phyloP scores from a whole-genome alignment of 768 basidiomycete species.

The Tylopilus felleus region DNA sequence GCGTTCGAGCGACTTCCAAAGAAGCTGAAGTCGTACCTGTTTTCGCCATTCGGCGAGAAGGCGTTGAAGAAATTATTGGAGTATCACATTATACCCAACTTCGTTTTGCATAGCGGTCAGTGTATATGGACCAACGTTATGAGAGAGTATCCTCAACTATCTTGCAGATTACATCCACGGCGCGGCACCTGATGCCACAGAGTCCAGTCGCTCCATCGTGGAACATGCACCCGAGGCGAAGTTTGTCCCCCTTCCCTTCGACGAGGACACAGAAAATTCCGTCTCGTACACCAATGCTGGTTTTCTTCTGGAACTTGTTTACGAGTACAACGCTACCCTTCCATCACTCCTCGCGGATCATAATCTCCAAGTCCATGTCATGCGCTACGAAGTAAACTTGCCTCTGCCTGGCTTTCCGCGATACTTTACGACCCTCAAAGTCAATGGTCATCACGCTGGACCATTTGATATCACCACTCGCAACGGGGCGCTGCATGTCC shows the following conservation, averaged over 20 bases:
- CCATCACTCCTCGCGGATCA: conserved; percentile 13
- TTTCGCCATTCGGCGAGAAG: conserved; percentile 13
- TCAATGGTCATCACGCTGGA: conserved; percentile 5
- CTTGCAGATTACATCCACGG: conserved; percentile 13
- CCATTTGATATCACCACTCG: conserved; percentile 13
- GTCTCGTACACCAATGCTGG: neutral
- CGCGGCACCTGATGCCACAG: neutral
- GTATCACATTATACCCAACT: conserved; percentile 11
- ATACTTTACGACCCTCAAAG: conserved; percentile 11
- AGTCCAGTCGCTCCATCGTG: neutral
- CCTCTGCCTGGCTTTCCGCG: neutral
- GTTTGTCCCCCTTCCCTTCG: neutral
- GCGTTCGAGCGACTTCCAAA: conserved; percentile 11
- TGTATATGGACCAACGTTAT: neutral
- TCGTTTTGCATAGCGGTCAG: conserved; percentile 8
- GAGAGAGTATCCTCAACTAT: neutral
- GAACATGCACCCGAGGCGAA: neutral
- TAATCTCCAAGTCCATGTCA: conserved; percentile 1
- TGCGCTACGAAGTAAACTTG: conserved; percentile 10
- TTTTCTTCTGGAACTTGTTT: conserved; percentile 4
- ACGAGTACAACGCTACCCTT: conserved; percentile 9
- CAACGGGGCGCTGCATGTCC: conserved; percentile 13
- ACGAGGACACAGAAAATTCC: neutral
- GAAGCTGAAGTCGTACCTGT: conserved; percentile 7
- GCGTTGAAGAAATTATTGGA: conserved; percentile 12